Conservation (phyloP, 768 basidiomycete species). For the Hypholoma fasciculare region DNA sequence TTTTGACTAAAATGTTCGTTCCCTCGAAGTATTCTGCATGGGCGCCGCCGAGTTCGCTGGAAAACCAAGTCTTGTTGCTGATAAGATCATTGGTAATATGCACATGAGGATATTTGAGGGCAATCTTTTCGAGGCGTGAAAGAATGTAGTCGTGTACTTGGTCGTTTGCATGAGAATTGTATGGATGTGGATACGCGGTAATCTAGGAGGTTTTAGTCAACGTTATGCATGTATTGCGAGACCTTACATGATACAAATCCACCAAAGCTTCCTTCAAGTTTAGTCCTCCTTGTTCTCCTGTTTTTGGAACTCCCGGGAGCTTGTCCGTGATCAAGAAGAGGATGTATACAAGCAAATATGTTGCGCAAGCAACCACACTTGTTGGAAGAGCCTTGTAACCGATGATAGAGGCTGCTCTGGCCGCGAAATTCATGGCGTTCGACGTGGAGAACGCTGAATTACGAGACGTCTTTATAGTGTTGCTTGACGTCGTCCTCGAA, state of each 20-base stretch:
- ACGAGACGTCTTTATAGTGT: background rate
- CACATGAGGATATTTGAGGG: conserved; percentile 42
- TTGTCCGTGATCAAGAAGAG: conserved; percentile 50
- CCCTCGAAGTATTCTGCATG: conserved; percentile 59
- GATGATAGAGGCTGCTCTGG: conserved; percentile 17
- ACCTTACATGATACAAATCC: conserved; percentile 56
- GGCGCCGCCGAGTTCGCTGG: conserved; percentile 16
- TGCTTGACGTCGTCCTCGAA: background rate
- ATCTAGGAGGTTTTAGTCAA: conserved; percentile 38
- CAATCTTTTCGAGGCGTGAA: conserved; percentile 48
- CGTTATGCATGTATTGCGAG: background rate
- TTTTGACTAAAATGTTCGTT: conserved; percentile 64
- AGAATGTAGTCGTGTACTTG: conserved; percentile 61
- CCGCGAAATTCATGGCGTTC: conserved; percentile 9
- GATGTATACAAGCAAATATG: conserved; percentile 49
- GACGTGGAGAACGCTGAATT: too few relatives aligned
- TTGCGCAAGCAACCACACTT: conserved; percentile 39
- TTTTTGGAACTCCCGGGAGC: conserved; percentile 40
- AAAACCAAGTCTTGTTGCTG: conserved; percentile 51
- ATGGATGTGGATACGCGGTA: conserved; percentile 71
- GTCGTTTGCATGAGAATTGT: conserved; percentile 78
- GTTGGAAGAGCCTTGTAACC: conserved; percentile 28
- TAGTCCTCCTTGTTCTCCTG: conserved; percentile 39
- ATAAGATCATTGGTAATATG: conserved; percentile 33
- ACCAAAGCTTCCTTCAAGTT: conserved; percentile 54